Percentiles rank a stretch among this genome's conserved stretches.
phyloP scores from a whole-genome alignment of 2,329 filamentous ascomycete species.

The Fusarium redolens region DNA sequence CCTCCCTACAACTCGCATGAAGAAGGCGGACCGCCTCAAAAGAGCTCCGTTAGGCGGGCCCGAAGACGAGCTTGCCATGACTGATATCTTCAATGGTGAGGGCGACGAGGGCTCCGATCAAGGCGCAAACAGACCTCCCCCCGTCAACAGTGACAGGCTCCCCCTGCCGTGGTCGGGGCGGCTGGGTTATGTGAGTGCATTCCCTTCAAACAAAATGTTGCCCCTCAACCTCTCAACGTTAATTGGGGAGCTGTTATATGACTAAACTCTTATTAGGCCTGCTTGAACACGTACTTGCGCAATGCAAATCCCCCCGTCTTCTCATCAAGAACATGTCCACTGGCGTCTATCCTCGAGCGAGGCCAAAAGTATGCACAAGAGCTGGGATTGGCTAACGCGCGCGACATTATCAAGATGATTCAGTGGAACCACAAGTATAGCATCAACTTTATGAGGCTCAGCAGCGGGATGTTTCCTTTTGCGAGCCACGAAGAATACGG shows the following conservation, averaged over 20 bases:
- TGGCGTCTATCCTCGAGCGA: constrained; percentile 83
- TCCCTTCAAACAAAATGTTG: neutral
- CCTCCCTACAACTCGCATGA: too few species aligned
- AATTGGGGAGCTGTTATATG: too few species aligned
- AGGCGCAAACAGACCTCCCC: constrained; percentile 69
- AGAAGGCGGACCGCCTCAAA: neutral
- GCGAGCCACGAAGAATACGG: constrained; percentile 89
- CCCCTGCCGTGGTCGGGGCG: constrained; percentile 92
- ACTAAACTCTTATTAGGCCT: constrained; percentile 66
- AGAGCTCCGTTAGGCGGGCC: constrained; percentile 38
- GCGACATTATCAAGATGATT: constrained; percentile 86
- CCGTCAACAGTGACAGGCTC: constrained; percentile 86
- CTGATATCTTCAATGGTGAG: constrained; percentile 33
- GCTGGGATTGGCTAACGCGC: constrained; percentile 84
- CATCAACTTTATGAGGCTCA: constrained; percentile 92
- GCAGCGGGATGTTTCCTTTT: constrained; percentile 97
- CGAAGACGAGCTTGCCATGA: constrained; percentile 37
- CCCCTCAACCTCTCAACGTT: too few species aligned
- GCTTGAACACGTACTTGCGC: constrained; percentile 93
- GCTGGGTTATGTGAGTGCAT: constrained; percentile 79
- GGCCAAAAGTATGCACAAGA: constrained; percentile 78
- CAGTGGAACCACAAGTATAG: constrained; percentile 89
- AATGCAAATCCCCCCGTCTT: constrained; percentile 86
- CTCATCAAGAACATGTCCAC: constrained; percentile 89
- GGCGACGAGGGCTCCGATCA: constrained; percentile 36